Evolutionary conservation across 176 grass and related monocot species (phyloP).

Genomic region (Puya raimondii): DNA sequence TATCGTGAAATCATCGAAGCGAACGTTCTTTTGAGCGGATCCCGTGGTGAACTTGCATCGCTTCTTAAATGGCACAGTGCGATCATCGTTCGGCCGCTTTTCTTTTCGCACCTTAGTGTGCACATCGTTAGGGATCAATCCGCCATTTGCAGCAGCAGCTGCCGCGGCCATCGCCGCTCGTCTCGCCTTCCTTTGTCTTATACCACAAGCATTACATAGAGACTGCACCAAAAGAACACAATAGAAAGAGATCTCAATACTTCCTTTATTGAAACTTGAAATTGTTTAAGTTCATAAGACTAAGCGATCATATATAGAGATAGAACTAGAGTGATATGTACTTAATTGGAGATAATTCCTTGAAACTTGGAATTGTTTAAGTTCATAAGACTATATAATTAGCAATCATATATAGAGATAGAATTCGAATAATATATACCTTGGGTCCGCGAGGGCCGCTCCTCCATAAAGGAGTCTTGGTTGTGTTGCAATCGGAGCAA

Average conservation of each 20-base stretch:
- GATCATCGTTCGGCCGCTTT: conserved; percentile 53
- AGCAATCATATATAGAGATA: not conserved
- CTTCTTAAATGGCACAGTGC: conserved; percentile 92
- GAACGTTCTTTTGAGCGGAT: not conserved
- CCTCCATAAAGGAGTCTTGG: conserved; percentile 96
- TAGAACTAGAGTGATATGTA: not conserved
- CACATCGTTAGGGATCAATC: not conserved
- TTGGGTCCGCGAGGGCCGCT: conserved; percentile 95
- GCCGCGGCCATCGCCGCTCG: conserved; percentile 44
- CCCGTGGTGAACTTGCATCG: conserved; percentile 47
- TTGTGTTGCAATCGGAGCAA: conserved; percentile 96
- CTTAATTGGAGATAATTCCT: too few species aligned
- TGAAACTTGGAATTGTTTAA: not conserved
- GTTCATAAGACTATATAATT: not conserved
- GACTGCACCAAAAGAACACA: conserved; percentile 54
- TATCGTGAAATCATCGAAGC: conserved; percentile 36
- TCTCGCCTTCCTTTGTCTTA: conserved; percentile 89
- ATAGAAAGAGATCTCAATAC: not conserved
- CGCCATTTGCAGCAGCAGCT: conserved; percentile 2
- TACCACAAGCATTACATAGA: conserved; percentile 97
- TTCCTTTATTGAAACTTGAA: not conserved
- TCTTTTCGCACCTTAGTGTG: conserved; percentile 55
- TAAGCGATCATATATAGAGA: not conserved
- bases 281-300: not conserved
- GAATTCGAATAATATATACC: conserved; percentile 26